A percentile compares a stretch with the other conserved stretches of the same genome.
Evolutionary conservation across 2,329 filamentous ascomycete genomes (phyloP).

Genomic region (Fusarium solani-melongenae): DNA sequence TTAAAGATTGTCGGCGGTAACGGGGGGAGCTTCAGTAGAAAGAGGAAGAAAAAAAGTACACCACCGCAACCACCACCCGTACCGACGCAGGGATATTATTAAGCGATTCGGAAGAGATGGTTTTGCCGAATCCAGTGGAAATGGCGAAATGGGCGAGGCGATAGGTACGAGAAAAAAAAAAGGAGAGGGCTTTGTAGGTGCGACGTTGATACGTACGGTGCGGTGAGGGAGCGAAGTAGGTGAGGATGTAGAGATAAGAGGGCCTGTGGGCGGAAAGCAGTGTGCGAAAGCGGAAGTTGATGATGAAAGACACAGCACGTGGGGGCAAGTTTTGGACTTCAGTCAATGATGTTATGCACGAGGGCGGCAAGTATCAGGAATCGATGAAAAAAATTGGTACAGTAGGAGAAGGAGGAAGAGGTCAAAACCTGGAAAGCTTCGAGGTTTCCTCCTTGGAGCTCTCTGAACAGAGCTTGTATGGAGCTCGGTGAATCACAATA

Average conservation of each 20-base stretch:
- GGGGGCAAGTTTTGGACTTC: slow-evolving; percentile 24
- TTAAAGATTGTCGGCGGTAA: slow-evolving; percentile 43
- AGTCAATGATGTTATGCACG: slow-evolving; percentile 27
- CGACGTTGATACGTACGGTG: slow-evolving; percentile 12
- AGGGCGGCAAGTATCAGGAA: slow-evolving; percentile 11
- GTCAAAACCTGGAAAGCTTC: not conserved
- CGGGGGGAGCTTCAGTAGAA: slow-evolving; percentile 18
- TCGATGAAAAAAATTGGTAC: slow-evolving; percentile 15
- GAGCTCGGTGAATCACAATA: slow-evolving; percentile 24
- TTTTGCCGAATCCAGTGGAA: slow-evolving; percentile 32
- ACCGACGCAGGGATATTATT: slow-evolving; percentile 33
- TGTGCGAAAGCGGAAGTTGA: slow-evolving; percentile 31
- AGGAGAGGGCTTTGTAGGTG: not conserved
- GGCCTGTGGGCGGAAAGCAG: not conserved
- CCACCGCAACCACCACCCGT: slow-evolving; percentile 20
- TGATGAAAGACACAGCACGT: slow-evolving; percentile 29
- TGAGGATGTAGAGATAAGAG: slow-evolving; percentile 33
- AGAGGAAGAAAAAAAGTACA: slow-evolving; percentile 25
- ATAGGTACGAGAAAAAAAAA: slow-evolving; percentile 13
- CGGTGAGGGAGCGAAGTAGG: slow-evolving; percentile 18
- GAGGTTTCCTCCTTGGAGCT: not conserved
- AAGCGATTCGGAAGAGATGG: slow-evolving; percentile 30
- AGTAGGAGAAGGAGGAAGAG: not conserved
- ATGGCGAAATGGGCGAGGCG: slow-evolving; percentile 10
- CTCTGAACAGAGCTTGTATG: not conserved